phyloP scores from a whole-genome alignment of 2,329 filamentous ascomycete genomes.

The Botrytis fabae region DNA sequence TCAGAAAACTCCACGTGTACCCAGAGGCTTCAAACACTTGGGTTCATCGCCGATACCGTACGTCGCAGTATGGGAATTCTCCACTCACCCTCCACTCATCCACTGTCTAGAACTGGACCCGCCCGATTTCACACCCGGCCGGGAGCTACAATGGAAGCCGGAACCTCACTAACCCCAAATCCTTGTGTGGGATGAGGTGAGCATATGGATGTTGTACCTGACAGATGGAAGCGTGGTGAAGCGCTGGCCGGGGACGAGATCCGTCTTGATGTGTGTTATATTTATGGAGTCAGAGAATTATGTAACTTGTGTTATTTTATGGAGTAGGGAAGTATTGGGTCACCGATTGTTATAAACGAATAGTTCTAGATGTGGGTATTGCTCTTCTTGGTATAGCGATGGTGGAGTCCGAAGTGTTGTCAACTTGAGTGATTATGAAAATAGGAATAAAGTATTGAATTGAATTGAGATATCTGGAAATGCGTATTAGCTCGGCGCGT shows the following conservation, averaged over 20 bases:
- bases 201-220: slow-evolving; percentile 19
- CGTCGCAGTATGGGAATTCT: neutral
- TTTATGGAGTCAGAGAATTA: slow-evolving; percentile 1
- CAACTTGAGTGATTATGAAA: neutral
- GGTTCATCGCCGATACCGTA: neutral
- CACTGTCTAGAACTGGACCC: neutral
- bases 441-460: neutral
- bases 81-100: slow-evolving; percentile 7
- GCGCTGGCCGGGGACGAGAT: slow-evolving; percentile 15
- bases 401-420: neutral
- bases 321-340: slow-evolving; percentile 5
- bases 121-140: slow-evolving; percentile 7
- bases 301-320: neutral
- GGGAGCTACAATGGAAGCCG: slow-evolving; percentile 4
- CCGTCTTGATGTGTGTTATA: slow-evolving; percentile 14
- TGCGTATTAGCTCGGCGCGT: neutral
- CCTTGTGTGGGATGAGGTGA: neutral
- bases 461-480: neutral
- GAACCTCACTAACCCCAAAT: neutral
- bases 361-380: neutral
- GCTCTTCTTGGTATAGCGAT: slow-evolving; percentile 9
- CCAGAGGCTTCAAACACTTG: neutral
- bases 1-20: slow-evolving; percentile 8
- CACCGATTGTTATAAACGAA: neutral
- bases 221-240: slow-evolving; percentile 13